These are phyloP conservation scores for Pichia sp. DNA, from an alignment of 1,139 yeast genomes.

Conservation along the genomic window DNA sequence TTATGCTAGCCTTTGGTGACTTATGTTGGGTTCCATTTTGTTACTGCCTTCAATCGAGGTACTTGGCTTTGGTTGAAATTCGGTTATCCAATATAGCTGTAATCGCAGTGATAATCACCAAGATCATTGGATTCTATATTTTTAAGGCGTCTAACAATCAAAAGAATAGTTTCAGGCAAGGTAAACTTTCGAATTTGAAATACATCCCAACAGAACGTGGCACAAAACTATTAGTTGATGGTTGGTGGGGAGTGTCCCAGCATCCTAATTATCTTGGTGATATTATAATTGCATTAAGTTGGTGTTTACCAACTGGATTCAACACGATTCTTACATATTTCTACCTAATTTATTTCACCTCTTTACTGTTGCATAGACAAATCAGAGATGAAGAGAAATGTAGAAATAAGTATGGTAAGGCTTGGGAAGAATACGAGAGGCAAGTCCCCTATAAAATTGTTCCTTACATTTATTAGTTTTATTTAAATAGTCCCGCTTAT, in stretches of 20 bases:
- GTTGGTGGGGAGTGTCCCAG: conserved; percentile 95
- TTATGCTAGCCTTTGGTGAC: conserved; percentile 93
- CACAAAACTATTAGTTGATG: conserved; percentile 72
- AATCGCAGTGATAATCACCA: conserved; percentile 37
- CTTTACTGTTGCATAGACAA: conserved; percentile 80
- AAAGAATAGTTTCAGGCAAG: conserved; percentile 76
- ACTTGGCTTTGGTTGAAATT: conserved; percentile 58
- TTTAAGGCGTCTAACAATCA: conserved; percentile 81
- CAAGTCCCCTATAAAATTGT: conserved; percentile 83
- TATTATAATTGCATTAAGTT: conserved; percentile 85
- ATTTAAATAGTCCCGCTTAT: no score
- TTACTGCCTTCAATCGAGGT: conserved; percentile 80
- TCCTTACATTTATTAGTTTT: conserved; percentile 66
- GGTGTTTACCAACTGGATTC: conserved; percentile 90
- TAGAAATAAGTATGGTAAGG: conserved; percentile 70
- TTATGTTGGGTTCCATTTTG: conserved; percentile 91
- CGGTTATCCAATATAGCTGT: conserved; percentile 41
- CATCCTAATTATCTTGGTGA: conserved; percentile 95
- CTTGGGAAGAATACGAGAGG: conserved; percentile 76
- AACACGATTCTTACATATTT: conserved; percentile 79
- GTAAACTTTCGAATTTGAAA: conserved; percentile 57
- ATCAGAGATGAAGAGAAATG: conserved; percentile 89
- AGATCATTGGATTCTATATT: conserved; percentile 62
- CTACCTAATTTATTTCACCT: conserved; percentile 76
- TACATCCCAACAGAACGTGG: conserved; percentile 71